These are phyloP conservation scores for Pontederia paniculata DNA, from an alignment of 176 grass and related monocot species.

Conservation along the genomic window DNA sequence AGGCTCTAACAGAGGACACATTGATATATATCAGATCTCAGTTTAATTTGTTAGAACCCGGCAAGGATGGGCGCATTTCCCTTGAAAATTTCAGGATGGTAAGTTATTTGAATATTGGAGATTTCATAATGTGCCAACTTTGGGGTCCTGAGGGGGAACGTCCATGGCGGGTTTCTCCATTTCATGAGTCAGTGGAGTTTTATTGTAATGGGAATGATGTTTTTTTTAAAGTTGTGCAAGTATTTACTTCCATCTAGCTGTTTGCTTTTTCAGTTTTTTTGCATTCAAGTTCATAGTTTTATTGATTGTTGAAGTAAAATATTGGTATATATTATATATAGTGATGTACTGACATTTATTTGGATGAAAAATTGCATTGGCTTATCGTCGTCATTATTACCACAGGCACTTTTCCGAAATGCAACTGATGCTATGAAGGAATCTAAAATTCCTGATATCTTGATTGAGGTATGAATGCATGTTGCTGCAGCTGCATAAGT, in stretches of 20 bases:
- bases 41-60: constrained; percentile 79
- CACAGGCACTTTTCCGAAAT: constrained; percentile 75
- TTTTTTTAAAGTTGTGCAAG: too few species aligned
- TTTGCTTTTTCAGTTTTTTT: too few species aligned
- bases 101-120: constrained; percentile 13
- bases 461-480: constrained; percentile 49
- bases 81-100: constrained; percentile 90
- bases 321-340: too few species aligned
- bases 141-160: too few species aligned
- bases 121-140: too few species aligned
- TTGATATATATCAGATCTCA: constrained; percentile 80
- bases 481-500: background rate
- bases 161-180: too few species aligned
- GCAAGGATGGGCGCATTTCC: constrained; percentile 54
- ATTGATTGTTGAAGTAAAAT: background rate
- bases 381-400: constrained; percentile 9
- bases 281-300: background rate
- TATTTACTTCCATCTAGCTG: too few species aligned
- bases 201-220: too few species aligned
- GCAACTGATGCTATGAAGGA: constrained; percentile 91
- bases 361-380: background rate
- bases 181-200: too few species aligned
- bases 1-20: constrained; percentile 83
- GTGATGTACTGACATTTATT: background rate
- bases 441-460: constrained; percentile 78